Evolutionary conservation across 2,329 filamentous ascomycete genomes (phyloP).

Genomic region (Thelonectria olida): DNA sequence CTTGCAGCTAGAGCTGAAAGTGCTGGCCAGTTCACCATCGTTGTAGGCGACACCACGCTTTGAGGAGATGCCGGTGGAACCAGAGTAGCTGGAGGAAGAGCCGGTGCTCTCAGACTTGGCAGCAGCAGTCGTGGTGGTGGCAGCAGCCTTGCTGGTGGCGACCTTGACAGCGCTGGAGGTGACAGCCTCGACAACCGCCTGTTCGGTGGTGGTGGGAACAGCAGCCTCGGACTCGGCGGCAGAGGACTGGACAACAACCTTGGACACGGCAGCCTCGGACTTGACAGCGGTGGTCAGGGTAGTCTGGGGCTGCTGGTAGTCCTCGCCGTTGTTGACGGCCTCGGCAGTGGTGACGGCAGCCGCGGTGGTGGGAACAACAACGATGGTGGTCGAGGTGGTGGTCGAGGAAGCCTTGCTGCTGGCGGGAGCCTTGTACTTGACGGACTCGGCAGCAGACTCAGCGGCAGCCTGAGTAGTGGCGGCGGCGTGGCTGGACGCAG

Average conservation of each 20-base stretch:
- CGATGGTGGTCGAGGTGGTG: conserved; percentile 22
- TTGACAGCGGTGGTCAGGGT: conserved; percentile 39
- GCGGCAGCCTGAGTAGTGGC: not conserved
- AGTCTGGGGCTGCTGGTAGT: conserved; percentile 27
- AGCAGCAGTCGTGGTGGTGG: not conserved
- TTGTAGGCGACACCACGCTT: conserved; percentile 80
- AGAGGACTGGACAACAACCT: not conserved
- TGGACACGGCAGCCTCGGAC: conserved; percentile 15
- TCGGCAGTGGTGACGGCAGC: conserved; percentile 10
- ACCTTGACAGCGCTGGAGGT: conserved; percentile 1
- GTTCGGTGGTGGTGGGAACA: conserved; percentile 6
- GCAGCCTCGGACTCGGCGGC: conserved; percentile 5
- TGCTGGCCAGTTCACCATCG: conserved; percentile 59
- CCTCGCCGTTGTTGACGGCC: conserved; percentile 13
- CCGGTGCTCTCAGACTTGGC: not conserved
- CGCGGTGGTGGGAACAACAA: conserved; percentile 17
- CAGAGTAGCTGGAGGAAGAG: conserved; percentile 6
- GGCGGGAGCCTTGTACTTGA: conserved; percentile 10
- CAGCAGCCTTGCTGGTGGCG: not conserved
- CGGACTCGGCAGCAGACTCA: conserved; percentile 22
- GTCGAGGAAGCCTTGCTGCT: conserved; percentile 16
- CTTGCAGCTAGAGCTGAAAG: conserved; percentile 55
- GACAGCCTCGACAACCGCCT: conserved; percentile 2
- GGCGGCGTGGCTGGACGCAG: conserved; percentile 20
- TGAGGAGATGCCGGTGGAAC: conserved; percentile 35